Conservation (phyloP, 495 filamentous ascomycete species). For the Aspergillus conjunctus region DNA sequence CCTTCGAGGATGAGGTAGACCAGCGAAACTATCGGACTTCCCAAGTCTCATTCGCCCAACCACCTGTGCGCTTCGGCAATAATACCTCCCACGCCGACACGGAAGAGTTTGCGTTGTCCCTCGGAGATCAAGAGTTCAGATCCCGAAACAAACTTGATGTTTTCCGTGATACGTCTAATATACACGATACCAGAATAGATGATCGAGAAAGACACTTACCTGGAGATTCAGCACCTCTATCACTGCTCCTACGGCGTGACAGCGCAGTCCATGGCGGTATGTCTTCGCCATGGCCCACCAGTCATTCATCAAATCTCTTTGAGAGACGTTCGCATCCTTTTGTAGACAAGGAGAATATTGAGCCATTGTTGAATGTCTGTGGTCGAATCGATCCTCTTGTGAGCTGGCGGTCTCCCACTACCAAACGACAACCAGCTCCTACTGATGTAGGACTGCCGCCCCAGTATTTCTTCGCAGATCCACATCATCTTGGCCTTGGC, state of each 20-base stretch:
- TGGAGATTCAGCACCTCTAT: conserved; percentile 29
- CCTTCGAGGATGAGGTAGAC: background rate
- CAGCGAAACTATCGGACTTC: conserved; percentile 7
- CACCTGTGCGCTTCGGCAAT: conserved; percentile 8
- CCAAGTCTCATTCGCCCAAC: conserved; percentile 5
- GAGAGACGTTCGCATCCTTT: conserved; percentile 9
- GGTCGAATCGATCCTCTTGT: conserved; percentile 35
- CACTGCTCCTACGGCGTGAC: conserved; percentile 26
- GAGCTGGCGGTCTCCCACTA: conserved; percentile 35
- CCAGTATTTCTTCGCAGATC: conserved; percentile 37
- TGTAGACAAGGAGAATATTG: conserved; percentile 48
- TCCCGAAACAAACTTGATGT: conserved; percentile 34
- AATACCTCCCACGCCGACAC: conserved; percentile 26
- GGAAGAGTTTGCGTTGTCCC: conserved; percentile 35
- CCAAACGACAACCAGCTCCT: conserved; percentile 31
- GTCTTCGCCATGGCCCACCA: conserved; percentile 20
- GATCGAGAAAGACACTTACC: conserved; percentile 14
- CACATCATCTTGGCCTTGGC: conserved; percentile 35
- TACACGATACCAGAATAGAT: conserved; percentile 17
- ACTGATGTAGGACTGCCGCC: conserved; percentile 34
- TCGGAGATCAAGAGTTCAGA: conserved; percentile 25
- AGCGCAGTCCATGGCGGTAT: conserved; percentile 5
- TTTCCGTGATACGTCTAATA: conserved; percentile 36
- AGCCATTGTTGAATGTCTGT: conserved; percentile 40
- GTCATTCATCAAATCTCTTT: conserved; percentile 15